These are phyloP conservation scores for Magnaporthales sp. DNA, from an alignment of 2,329 filamentous ascomycete species.

Conservation along the genomic window DNA sequence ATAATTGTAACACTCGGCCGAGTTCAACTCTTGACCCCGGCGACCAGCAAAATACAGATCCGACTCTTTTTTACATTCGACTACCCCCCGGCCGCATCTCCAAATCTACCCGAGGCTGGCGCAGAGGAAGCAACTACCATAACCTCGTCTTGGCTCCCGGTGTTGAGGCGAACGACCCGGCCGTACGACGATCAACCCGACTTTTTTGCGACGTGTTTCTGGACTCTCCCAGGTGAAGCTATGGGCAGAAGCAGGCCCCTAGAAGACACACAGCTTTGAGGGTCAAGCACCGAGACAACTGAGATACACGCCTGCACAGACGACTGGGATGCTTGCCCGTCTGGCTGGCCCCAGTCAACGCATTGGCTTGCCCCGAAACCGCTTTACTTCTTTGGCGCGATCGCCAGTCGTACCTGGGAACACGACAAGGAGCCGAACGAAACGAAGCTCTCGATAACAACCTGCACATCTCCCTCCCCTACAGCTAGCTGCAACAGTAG, in stretches of 20 bases:
- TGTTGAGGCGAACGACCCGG: background rate
- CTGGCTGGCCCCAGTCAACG: background rate
- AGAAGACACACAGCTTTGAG: background rate
- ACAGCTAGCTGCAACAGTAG: background rate
- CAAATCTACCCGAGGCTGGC: background rate
- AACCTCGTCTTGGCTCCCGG: background rate
- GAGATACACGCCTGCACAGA: background rate
- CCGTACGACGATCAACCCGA: background rate
- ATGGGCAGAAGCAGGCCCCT: background rate
- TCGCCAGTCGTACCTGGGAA: background rate
- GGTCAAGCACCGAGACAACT: background rate
- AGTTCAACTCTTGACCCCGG: background rate
- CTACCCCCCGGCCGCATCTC: background rate
- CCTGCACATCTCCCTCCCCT: background rate
- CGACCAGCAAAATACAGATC: background rate
- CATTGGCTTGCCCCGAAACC: background rate
- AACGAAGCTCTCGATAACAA: background rate
- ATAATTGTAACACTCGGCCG: background rate
- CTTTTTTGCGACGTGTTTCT: background rate
- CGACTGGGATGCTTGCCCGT: background rate
- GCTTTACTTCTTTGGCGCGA: background rate
- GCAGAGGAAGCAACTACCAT: background rate
- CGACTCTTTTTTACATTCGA: background rate
- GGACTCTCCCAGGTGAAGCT: background rate
- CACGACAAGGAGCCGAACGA: background rate